Evolutionary conservation across 2,329 filamentous ascomycete species (phyloP).

Genomic region (Curvularia hawaiiensis): DNA sequence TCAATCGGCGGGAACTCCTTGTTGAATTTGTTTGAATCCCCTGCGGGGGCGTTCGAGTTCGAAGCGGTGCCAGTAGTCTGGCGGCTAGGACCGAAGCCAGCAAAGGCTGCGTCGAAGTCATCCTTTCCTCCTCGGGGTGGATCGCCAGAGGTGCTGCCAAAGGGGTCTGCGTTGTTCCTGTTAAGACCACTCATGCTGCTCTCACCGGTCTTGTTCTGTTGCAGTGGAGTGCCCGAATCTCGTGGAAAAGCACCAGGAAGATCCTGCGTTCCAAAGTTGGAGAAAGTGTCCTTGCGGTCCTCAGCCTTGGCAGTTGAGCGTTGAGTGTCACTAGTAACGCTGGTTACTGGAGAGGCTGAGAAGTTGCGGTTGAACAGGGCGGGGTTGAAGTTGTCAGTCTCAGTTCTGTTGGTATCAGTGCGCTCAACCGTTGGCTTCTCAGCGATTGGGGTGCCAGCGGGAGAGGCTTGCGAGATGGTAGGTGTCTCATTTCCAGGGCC

Average conservation of each 20-base stretch:
- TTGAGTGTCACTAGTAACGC: constrained; percentile 47
- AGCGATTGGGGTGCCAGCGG: constrained; percentile 59
- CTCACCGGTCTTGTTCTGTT: constrained; percentile 55
- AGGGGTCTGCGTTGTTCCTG: constrained; percentile 51
- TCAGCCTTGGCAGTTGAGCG: constrained; percentile 42
- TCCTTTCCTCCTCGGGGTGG: constrained; percentile 63
- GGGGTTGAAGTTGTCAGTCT: constrained; percentile 43
- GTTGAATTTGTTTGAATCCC: constrained; percentile 60
- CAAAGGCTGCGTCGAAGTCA: constrained; percentile 86
- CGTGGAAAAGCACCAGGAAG: constrained; percentile 57
- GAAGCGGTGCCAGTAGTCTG: constrained; percentile 53
- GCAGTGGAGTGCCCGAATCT: constrained; percentile 49
- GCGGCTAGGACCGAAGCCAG: constrained; percentile 66
- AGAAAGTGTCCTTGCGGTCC: constrained; percentile 49
- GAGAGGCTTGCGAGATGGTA: constrained; percentile 49
- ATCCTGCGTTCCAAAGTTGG: constrained; percentile 44
- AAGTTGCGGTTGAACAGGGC: constrained; percentile 47
- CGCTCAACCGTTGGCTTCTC: constrained; percentile 48
- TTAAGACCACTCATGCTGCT: constrained; percentile 55
- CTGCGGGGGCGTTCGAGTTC: constrained; percentile 34
- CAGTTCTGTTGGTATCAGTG: constrained; percentile 42
- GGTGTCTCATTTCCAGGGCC: constrained; percentile 55
- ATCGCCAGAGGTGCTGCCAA: constrained; percentile 39
- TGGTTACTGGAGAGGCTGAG: constrained; percentile 48
- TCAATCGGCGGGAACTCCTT: constrained; percentile 92